Percentiles rank a stretch among this genome's conserved stretches.
These are phyloP conservation scores for Monilinia laxa DNA, from an alignment of 2,329 filamentous ascomycete species.

Conservation along the genomic window DNA sequence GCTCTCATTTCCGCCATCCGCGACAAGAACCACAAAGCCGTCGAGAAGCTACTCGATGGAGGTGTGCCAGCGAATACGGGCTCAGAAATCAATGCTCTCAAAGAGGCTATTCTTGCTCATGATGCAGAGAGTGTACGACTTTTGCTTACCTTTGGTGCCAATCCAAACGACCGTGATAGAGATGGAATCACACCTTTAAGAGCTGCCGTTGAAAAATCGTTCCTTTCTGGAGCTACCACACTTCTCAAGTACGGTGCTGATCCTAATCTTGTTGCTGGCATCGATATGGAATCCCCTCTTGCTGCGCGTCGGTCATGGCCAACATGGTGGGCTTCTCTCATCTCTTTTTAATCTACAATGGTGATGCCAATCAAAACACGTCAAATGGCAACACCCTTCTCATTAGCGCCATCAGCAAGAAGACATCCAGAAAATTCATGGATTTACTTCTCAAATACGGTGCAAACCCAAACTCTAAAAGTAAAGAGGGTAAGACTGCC, in stretches of 20 bases:
- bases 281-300: conserved; percentile 56
- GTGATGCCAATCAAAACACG: conserved; percentile 54
- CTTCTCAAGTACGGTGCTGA: conserved; percentile 65
- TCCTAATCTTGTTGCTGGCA: conserved; percentile 52
- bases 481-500: conserved; percentile 59
- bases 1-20: conserved; percentile 56
- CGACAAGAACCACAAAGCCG: conserved; percentile 55
- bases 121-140: conserved; percentile 56
- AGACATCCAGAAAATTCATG: conserved; percentile 53
- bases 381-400: conserved; percentile 60
- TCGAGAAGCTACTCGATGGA: conserved; percentile 58
- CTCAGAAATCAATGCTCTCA: conserved; percentile 49
- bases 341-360: conserved; percentile 61
- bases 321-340: conserved; percentile 58
- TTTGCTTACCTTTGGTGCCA: conserved; percentile 56
- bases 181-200: conserved; percentile 53
- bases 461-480: conserved; percentile 58
- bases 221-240: conserved; percentile 56
- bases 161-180: conserved; percentile 53
- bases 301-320: conserved; percentile 49
- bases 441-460: conserved; percentile 61
- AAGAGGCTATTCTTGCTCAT: conserved; percentile 52
- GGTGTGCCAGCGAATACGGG: conserved; percentile 54
- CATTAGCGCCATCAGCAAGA: conserved; percentile 59
- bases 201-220: conserved; percentile 52